Percentiles rank a stretch among this genome's conserved stretches.
These are phyloP conservation scores for Ceratocystiopsis sp. DNA, from an alignment of 2,329 filamentous ascomycete genomes.

Conservation along the genomic window DNA sequence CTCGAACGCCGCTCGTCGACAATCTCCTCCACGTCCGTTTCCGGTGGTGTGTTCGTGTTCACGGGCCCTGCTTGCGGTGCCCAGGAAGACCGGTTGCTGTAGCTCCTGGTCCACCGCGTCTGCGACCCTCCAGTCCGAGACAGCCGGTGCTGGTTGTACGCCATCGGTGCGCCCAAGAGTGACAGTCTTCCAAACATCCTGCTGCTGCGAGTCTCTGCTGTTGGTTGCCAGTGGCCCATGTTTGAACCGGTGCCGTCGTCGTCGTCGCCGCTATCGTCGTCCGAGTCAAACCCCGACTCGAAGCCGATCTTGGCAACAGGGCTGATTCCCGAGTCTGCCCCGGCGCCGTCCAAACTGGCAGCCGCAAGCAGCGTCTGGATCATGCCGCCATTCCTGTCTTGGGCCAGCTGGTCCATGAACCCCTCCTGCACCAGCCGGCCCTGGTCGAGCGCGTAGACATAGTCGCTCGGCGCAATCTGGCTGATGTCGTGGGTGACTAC, in stretches of 20 bases:
- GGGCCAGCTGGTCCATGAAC: constrained; percentile 8
- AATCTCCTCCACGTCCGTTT: not conserved
- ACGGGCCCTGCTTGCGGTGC: too few species aligned
- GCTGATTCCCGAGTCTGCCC: not conserved
- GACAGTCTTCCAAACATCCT: not conserved
- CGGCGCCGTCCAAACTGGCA: not conserved
- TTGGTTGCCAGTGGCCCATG: too few species aligned
- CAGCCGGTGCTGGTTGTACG: constrained; percentile 1
- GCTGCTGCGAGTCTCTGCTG: not conserved
- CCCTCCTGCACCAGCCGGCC: constrained; percentile 55
- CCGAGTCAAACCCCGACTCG: not conserved
- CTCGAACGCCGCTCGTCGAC: not conserved
- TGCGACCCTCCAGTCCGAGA: not conserved
- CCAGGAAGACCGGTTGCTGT: too few species aligned
- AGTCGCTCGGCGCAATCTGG: constrained; percentile 57
- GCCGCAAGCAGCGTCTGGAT: constrained; percentile 1
- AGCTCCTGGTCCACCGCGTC: too few species aligned
- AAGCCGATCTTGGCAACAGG: not conserved
- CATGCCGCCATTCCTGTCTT: too few species aligned
- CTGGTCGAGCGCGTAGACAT: constrained; percentile 61
- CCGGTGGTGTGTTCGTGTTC: not conserved
- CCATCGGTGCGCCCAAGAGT: constrained; percentile 2
- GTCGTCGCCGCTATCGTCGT: not conserved
- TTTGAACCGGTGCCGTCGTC: not conserved
- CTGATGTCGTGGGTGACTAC: constrained; percentile 82